A percentile compares a stretch with the other conserved stretches of the same genome.
phyloP scores from a whole-genome alignment of 2,329 filamentous ascomycete species.

The Xylaria sp. region DNA sequence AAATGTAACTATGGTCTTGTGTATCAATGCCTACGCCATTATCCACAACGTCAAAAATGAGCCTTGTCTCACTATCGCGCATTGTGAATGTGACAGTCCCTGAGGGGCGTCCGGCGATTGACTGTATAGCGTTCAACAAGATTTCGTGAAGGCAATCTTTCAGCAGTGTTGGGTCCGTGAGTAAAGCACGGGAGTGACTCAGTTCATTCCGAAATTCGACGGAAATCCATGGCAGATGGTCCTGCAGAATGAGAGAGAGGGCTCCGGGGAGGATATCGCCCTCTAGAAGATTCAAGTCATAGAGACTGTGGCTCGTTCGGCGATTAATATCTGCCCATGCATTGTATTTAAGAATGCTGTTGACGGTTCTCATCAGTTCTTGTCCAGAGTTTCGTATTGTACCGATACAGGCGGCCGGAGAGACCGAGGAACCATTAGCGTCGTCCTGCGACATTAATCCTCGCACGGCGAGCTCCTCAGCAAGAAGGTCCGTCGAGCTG shows the following conservation, averaged over 20 bases:
- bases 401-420: conserved; percentile 9
- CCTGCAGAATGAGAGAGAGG: conserved; percentile 12
- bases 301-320: conserved; percentile 5
- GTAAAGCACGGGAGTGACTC: neutral
- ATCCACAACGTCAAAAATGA: conserved; percentile 30
- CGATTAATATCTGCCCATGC: conserved; percentile 16
- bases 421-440: conserved; percentile 1
- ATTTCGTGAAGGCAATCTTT: conserved; percentile 29
- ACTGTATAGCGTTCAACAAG: conserved; percentile 27
- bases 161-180: conserved; percentile 27
- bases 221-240: conserved; percentile 19
- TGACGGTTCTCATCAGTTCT: conserved; percentile 28
- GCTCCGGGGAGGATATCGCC: conserved; percentile 21
- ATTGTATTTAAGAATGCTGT: conserved; percentile 30
- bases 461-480: conserved; percentile 17
- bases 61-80: conserved; percentile 1
- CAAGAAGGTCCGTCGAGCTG: conserved; percentile 24
- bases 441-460: conserved; percentile 3
- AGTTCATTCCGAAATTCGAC: conserved; percentile 31
- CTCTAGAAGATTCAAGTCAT: conserved; percentile 24
- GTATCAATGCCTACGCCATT: conserved; percentile 22
- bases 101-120: conserved; percentile 12
- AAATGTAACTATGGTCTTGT: conserved; percentile 20
- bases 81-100: conserved; percentile 29
- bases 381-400: conserved; percentile 29